Conservation (phyloP, 331 rosid genomes). For the Cydonia oblonga region DNA sequence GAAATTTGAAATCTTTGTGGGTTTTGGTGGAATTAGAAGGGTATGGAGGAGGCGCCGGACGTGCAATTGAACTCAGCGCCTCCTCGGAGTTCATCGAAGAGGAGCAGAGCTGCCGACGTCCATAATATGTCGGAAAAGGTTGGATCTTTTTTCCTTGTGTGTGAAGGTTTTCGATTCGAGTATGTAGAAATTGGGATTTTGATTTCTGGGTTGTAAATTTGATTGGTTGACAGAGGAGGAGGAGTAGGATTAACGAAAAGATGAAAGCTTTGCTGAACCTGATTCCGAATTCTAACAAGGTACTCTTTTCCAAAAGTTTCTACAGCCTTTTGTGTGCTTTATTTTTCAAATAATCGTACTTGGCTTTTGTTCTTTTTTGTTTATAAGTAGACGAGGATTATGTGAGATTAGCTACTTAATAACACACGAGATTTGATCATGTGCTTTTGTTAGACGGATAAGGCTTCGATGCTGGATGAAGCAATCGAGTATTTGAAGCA, state of each 20-base stretch:
- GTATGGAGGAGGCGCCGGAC: conserved; percentile 41
- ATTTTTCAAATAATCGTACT: background rate
- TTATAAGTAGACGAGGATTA: background rate
- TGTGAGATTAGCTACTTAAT: background rate
- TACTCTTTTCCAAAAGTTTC: background rate
- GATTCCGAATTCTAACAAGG: conserved; percentile 97
- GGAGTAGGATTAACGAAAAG: conserved; percentile 87
- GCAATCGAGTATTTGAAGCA: conserved; percentile 94
- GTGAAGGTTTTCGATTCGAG: background rate
- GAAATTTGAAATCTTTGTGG: conserved; percentile 3
- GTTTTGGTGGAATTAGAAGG: conserved; percentile 27
- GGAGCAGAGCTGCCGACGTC: conserved; percentile 92
- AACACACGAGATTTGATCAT: background rate
- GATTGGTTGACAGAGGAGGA: conserved; percentile 63
- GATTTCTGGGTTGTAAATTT: conserved; percentile 4
- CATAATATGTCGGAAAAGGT: conserved; percentile 98
- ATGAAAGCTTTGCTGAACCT: conserved; percentile 83
- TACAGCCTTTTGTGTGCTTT: background rate
- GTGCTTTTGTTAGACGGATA: conserved; percentile 55
- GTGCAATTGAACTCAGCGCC: conserved; percentile 31
- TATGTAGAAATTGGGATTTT: background rate
- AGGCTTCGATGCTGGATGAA: conserved; percentile 98
- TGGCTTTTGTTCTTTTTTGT: background rate
- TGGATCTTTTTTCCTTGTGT: background rate
- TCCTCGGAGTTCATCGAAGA: conserved; percentile 62